These are phyloP conservation scores for Cordyceps sp. DNA, from an alignment of 2,329 filamentous ascomycete genomes.

Conservation along the genomic window DNA sequence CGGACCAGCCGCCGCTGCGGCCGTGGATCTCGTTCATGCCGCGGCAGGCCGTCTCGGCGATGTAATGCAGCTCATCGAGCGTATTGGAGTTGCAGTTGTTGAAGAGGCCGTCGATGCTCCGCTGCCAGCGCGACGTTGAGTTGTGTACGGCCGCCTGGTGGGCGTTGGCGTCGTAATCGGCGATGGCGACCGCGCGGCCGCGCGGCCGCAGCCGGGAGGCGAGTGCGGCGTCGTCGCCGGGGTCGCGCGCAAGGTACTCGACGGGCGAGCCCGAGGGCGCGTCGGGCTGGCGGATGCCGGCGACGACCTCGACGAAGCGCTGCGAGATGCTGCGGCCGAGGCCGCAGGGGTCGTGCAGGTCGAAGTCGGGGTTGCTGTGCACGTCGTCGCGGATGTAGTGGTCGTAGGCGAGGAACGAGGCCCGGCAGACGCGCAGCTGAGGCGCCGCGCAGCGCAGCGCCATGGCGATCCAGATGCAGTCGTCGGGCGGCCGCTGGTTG, in stretches of 20 bases:
- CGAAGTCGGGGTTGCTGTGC: slow-evolving; percentile 15
- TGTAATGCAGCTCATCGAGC: slow-evolving; percentile 25
- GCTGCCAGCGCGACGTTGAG: slow-evolving; percentile 23
- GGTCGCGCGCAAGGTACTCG: slow-evolving; percentile 15
- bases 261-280: slow-evolving; percentile 15
- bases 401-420: slow-evolving; percentile 26
- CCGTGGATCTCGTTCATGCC: slow-evolving; percentile 26
- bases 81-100: slow-evolving; percentile 25
- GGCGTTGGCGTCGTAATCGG: slow-evolving; percentile 19
- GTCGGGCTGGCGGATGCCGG: slow-evolving; percentile 21
- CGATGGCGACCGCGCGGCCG: slow-evolving; percentile 9
- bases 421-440: slow-evolving; percentile 23
- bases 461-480: slow-evolving; percentile 25
- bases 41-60: slow-evolving; percentile 24
- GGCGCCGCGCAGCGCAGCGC: slow-evolving; percentile 18
- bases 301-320: slow-evolving; percentile 28
- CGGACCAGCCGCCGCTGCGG: slow-evolving; percentile 13
- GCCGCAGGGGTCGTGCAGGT: slow-evolving; percentile 23
- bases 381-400: slow-evolving; percentile 18
- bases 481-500: slow-evolving; percentile 19
- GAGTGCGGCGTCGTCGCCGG: slow-evolving; percentile 10
- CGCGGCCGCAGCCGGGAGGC: slow-evolving; percentile 9
- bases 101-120: slow-evolving; percentile 26
- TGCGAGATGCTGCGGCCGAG: slow-evolving; percentile 23
- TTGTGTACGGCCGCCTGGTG: slow-evolving; percentile 20